Conservation (phyloP, 345 rosid genomes). For the Conringia planisiliqua region DNA sequence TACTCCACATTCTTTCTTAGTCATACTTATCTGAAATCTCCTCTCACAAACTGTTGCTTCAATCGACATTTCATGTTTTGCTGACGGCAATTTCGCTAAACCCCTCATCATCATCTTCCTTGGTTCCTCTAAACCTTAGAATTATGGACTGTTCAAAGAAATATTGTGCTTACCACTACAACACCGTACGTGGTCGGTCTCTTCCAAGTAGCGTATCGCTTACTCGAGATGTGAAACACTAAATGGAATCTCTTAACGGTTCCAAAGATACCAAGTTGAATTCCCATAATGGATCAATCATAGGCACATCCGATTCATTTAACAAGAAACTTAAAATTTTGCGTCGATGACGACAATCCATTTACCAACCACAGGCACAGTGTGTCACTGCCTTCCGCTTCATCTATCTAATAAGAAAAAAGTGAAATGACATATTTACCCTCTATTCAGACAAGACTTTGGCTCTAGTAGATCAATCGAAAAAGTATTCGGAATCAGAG, state of each 20-base stretch:
- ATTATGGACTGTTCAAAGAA: not conserved
- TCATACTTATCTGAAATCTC: constrained; percentile 41
- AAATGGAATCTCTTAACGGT: not conserved
- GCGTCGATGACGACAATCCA: not conserved
- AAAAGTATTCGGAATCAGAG: too few relatives aligned
- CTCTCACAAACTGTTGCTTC: not conserved
- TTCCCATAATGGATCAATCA: not conserved
- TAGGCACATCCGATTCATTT: too few relatives aligned
- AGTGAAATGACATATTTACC: too few relatives aligned
- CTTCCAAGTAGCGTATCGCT: not conserved
- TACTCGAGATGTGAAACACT: not conserved
- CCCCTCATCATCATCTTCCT: not conserved
- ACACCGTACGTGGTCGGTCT: not conserved
- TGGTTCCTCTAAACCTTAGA: too few relatives aligned
- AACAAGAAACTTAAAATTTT: too few relatives aligned
- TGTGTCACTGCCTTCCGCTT: too few relatives aligned
- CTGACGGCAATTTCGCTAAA: not conserved
- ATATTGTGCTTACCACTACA: not conserved
- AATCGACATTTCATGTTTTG: not conserved
- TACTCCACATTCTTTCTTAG: constrained; percentile 34
- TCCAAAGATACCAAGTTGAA: not conserved
- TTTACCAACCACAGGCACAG: too few relatives aligned
- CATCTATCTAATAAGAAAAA: too few relatives aligned
- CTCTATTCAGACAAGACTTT: too few relatives aligned
- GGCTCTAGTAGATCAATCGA: too few relatives aligned